Evolutionary conservation across 73 alveolate species (phyloP), one percentile per base, ranked within the genome.

Genomic region (Uronychia setigera): DNA sequence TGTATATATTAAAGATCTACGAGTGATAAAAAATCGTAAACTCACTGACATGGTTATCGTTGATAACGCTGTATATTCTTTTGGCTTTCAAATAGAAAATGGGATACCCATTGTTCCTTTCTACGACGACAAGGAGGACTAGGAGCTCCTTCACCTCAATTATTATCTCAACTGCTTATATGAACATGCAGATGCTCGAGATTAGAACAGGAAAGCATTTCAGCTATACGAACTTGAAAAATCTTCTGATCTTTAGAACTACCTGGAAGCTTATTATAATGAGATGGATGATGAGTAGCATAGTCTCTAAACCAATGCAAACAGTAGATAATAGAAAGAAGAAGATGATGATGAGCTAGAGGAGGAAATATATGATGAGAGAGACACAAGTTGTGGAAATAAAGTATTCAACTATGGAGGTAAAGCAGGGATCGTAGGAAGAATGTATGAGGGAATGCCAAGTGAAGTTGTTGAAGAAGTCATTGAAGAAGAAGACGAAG

Each of bases 41-140:
- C 30, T 80, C 29, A 35, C 35, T 29, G 77, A 80, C 1, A 58
- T 80, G 14, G 58, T 80, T n/a, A 31, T 80, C 28, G 86, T 95
- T 19, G 99, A 95, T 82, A 93, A 95, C 67, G 96, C 99, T 29
- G 96, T 95, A 35, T 91, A 93, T 58, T 92, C 95, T 0, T 95
- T 93, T 85, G 96, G 97, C 26, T 88, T 84, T 57, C 93, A 93
- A 81, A 29, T 94, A 28, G 96, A 95, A 58, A 95, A 95, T 94
- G 99, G 99, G 28, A 95, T 95, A 31, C 99, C 99, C 0, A 95
- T 95, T 1, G 93, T 95, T 33, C 99, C 99, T n/a, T 95, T 88
- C 89, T 92, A 88, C 85, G 97, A 95, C 60, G 86, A 91, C 33
- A 95, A 93, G 85, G 95, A 94, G 77, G 99, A 95, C 82, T 83